Conservation (phyloP, 2,329 filamentous ascomycete species). For the Colletotrichum eleusines region DNA sequence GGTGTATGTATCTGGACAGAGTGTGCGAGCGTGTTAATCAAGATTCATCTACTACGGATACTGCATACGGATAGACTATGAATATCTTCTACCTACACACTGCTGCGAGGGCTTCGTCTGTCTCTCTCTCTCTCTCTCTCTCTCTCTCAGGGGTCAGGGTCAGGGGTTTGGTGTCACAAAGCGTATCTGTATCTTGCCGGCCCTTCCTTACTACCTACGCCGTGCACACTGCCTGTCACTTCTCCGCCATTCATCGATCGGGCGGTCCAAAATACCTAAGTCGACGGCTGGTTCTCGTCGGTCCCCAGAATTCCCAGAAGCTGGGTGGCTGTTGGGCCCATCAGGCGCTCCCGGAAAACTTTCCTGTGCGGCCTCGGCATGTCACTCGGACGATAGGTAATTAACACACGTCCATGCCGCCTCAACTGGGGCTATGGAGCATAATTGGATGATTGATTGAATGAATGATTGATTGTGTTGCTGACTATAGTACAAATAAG, state of each 20-base stretch:
- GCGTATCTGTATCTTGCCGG: not conserved
- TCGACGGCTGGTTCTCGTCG: constrained; percentile 23
- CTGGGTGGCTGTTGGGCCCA: not conserved
- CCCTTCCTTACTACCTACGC: not conserved
- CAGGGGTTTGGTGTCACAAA: not conserved
- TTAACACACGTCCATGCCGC: not conserved
- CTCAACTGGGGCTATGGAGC: not conserved
- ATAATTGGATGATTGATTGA: too few species aligned
- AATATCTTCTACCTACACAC: too few species aligned
- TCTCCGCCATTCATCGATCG: not conserved
- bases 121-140: too few species aligned
- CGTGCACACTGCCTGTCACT: not conserved
- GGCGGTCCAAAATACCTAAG: constrained; percentile 15
- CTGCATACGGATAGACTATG: not conserved
- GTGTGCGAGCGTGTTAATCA: not conserved
- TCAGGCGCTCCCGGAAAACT: not conserved
- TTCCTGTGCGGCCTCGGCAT: not conserved
- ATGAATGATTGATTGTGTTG: not conserved
- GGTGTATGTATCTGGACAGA: not conserved
- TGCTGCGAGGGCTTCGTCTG: too few species aligned
- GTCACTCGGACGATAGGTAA: not conserved
- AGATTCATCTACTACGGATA: not conserved
- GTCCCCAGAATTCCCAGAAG: constrained; percentile 4
- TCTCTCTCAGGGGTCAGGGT: constrained; percentile 1
- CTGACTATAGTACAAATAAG: not conserved